Base-by-base conservation (phyloP, 164 flowering plant genomes). In the Piper betle region DNA sequence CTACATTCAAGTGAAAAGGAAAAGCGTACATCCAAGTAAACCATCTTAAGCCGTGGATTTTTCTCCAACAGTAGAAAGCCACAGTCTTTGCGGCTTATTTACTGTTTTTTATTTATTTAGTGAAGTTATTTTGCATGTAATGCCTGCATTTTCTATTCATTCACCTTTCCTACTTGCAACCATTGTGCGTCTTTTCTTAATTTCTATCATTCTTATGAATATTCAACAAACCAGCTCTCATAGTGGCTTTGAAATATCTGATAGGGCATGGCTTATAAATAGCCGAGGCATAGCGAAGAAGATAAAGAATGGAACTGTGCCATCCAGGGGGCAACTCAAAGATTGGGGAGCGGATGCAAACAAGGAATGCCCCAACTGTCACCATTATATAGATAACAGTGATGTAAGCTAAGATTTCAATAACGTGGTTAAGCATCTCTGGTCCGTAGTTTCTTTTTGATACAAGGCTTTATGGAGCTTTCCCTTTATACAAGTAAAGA, bases 301-400 rank as follows among this genome's bases (percentile, higher is more conserved):
- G 76, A 85, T 91, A 38, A 86, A 72, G 67, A 79, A 76, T 75
- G 80, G 84, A 9, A 59, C 81, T 52, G 69, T 53, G 15, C 68
- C 77, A 37, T 59, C 81, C 50, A 55, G 74, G 37, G 18, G 39
- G 66, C 82, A 80, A 61, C 80, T 78, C 55, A 77, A 76, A 70
- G 92, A 86, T 61, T 74, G 68, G 68, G 88, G 82, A 39, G 84
- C 38, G 19, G 65, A 67, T 43, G 70, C 88, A 13, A 66, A 64
- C 65, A 75, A 85, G 7, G 81, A 84, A 73, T 91, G 96, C 72
- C 94, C 97, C 8, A 85, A 81, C 19, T 91, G 97, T 74, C 79
- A 74, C 68, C 65, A 73, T 63, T 63, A 33, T 33, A 86, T 91
- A 57, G 91, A 86, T 69, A 91, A 88, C 70, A 86, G 79, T 64